Conservation (phyloP, 2,329 filamentous ascomycete genomes). For the Clarireedia paspali region DNA sequence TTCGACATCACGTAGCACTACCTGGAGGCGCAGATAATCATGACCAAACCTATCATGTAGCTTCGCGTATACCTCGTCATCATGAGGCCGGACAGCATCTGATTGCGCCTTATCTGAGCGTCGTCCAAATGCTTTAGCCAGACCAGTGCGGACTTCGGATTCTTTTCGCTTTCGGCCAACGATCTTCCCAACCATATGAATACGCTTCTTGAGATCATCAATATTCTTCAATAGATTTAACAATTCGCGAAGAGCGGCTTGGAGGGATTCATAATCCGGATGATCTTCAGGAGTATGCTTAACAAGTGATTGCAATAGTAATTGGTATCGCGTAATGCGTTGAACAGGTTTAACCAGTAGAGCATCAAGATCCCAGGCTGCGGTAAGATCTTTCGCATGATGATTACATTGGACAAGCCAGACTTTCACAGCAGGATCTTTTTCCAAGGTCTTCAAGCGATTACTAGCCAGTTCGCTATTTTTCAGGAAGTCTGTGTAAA, state of each 20-base stretch:
- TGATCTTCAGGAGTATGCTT: constrained; percentile 75
- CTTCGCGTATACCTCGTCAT: constrained; percentile 75
- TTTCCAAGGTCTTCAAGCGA: constrained; percentile 53
- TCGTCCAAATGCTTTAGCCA: constrained; percentile 85
- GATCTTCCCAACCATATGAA: constrained; percentile 84
- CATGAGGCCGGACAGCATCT: constrained; percentile 62
- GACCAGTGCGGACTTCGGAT: constrained; percentile 74
- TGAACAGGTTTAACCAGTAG: constrained; percentile 97
- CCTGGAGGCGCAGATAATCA: constrained; percentile 85
- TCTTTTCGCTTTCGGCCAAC: constrained; percentile 79
- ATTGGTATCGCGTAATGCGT: constrained; percentile 86
- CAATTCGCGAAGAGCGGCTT: constrained; percentile 42
- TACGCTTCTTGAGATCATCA: constrained; percentile 92
- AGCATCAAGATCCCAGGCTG: constrained; percentile 91
- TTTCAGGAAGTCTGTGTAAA: constrained; percentile 55
- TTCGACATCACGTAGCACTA: constrained; percentile 82
- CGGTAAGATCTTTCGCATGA: constrained; percentile 84
- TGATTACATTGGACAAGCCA: constrained; percentile 93
- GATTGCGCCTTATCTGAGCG: constrained; percentile 44
- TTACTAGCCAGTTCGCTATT: constrained; percentile 57
- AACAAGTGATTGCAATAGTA: constrained; percentile 73
- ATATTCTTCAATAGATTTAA: constrained; percentile 73
- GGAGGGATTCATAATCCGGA: constrained; percentile 66
- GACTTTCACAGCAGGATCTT: constrained; percentile 59
- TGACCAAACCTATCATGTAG: constrained; percentile 83